These are phyloP conservation scores for Pseudogymnoascus sp. DNA, from an alignment of 2,329 filamentous ascomycete genomes.

Conservation along the genomic window DNA sequence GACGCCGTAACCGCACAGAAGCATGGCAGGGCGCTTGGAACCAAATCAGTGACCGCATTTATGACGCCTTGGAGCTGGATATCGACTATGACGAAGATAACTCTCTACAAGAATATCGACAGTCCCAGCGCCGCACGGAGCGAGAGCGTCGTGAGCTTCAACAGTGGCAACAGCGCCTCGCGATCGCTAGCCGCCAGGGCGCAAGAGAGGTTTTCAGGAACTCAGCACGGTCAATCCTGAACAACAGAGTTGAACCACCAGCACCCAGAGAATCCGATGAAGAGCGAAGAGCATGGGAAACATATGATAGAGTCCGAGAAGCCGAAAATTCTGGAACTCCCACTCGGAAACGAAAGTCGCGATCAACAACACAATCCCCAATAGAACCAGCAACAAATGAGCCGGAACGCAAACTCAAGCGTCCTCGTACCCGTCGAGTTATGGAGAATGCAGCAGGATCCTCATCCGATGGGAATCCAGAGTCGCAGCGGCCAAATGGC, in stretches of 20 bases:
- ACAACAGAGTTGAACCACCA: slow-evolving; percentile 37
- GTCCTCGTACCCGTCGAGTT: slow-evolving; percentile 69
- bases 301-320: slow-evolving; percentile 76
- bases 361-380: slow-evolving; percentile 64
- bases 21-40: slow-evolving; percentile 88
- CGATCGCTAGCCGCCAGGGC: slow-evolving; percentile 72
- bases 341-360: slow-evolving; percentile 64
- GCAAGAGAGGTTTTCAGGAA: slow-evolving; percentile 64
- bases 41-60: slow-evolving; percentile 52
- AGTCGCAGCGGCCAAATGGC: slow-evolving; percentile 25
- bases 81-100: slow-evolving; percentile 79
- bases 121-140: slow-evolving; percentile 42
- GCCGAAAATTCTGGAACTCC: slow-evolving; percentile 45
- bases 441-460: slow-evolving; percentile 41
- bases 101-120: slow-evolving; percentile 41
- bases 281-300: slow-evolving; percentile 80
- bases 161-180: slow-evolving; percentile 76
- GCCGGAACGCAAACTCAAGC: slow-evolving; percentile 77
- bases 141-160: slow-evolving; percentile 50
- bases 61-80: slow-evolving; percentile 64
- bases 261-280: slow-evolving; percentile 66
- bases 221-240: slow-evolving; percentile 54
- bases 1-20: slow-evolving; percentile 59
- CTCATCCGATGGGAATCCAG: slow-evolving; percentile 33
- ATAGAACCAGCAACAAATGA: slow-evolving; percentile 56